Evolutionary conservation across 108 stramenopile species (phyloP), one percentile per base, ranked within the genome.

Genomic region (Conticribra guillardii): DNA sequence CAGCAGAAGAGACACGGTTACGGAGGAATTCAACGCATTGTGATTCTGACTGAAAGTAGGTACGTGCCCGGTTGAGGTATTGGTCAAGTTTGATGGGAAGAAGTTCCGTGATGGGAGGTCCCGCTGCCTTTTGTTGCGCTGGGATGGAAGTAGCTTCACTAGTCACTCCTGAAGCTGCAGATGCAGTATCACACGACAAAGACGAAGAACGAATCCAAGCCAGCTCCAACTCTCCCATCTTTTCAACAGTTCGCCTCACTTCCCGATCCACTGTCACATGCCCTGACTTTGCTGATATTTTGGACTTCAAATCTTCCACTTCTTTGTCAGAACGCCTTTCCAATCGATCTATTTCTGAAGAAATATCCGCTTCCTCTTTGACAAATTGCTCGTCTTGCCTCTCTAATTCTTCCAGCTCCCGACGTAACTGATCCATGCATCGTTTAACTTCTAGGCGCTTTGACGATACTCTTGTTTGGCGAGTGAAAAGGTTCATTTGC

Each of bases 11-110:
- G 34, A 63, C 41, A 21, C 70, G 60, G 48, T 71, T 54, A 37
- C 53, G 52, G 16, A 71, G 28, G 28, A 54, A 63, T 31, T 71
- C 70, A 44, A 71, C 55, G 34, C 51, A 63, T 16, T 21, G 23
- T 22, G 61, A 59, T 34, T 71, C 70, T 4, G 60, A 45, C 49
- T 63, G 60, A 31, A 71, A 71, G 52, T 71, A 71, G 7, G 37
- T 28, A 23, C 52, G 50, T 11, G 55, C 60, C 26, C 26, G 60
- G 15, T 63, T 16, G n/a, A 71, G 54, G 37, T 71, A 71, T 8
- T 17, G 18, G 52, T 30, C 44, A 7, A 71, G 45, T 48, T 71
- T 71, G 15, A 19, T 44, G 23, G 51, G 53, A 11, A 71, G 49
- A 2, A 54, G 34, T 4, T 14, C 22, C 1, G 69, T 17, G 27